Base-by-base conservation (phyloP, 1,284 basidiomycete species). In the Cystobasidium pallidum region DNA sequence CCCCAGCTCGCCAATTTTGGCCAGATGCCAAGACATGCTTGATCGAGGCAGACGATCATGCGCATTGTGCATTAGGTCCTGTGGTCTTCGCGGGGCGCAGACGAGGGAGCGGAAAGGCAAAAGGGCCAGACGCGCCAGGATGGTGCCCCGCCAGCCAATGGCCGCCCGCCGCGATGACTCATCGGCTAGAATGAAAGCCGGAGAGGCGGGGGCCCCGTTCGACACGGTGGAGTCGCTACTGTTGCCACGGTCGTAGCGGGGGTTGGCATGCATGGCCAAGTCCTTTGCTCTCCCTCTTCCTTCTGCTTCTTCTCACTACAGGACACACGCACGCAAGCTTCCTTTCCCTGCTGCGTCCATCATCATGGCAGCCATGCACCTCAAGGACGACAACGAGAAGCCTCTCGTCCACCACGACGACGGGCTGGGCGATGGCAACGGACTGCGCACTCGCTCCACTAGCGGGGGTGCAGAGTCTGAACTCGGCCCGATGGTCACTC, bases 351-450 rank as follows among this genome's bases (percentile, higher is more conserved):
- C n/a, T n/a, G n/a, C 21, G 17, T 24, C n/a, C 41, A 13, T 32
- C 24, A 49, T 19, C 19, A 62, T 62, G 59, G 21, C 59, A 11
- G 59, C 39, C 21, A 43, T 26, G 45, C 59, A 62, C 59, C 21
- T 43, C 41, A 62, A 43, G 26, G 59, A 49, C 2, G 59, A 45
- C 59, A 49, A 62, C 59, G 45, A 62, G 41, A 62, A 62, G 59
- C 41, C 59, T 8, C 26, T 45, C 28, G 10, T 17, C 3, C 59
- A 45, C 19, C 39, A 62, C 39, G 59, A 62, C 15, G 59, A 62
- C 24, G 26, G 55, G 21, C 28, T 36, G 13, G 39, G 32, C 8
- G 21, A 34, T 7, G 41, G 21, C 11, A 26, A 26, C 32, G 41
- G 59, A 43, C 21, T 43, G 26, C 24, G 59, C n/a, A 7, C 39